A percentile compares a stretch with the other conserved stretches of the same genome.
Conservation (phyloP, 1,284 basidiomycete genomes). For the Boletellus sp. region DNA sequence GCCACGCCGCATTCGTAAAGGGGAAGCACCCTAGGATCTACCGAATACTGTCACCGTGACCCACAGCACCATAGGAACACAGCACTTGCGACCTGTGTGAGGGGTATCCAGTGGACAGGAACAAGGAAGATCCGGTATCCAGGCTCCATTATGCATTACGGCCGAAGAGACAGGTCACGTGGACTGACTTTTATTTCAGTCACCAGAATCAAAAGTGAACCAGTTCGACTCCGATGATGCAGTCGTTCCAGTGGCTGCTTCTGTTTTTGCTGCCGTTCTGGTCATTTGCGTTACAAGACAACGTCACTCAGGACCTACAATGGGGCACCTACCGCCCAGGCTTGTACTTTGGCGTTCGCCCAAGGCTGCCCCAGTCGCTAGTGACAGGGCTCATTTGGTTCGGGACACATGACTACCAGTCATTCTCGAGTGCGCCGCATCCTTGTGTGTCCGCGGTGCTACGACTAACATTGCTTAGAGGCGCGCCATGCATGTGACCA, state of each 20-base stretch:
- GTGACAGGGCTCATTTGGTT: slow-evolving; percentile 93
- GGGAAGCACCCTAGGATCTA: too few species aligned
- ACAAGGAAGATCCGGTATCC: too few species aligned
- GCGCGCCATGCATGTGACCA: slow-evolving; percentile 90
- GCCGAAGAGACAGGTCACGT: too few species aligned
- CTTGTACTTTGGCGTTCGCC: slow-evolving; percentile 88
- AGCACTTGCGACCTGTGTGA: too few species aligned
- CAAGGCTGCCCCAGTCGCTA: slow-evolving; percentile 79
- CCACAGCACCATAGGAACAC: too few species aligned
- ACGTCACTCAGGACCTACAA: slow-evolving; percentile 62
- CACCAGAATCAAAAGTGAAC: too few species aligned
- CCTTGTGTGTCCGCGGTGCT: background rate
- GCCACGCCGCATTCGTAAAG: too few species aligned
- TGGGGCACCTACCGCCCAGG: slow-evolving; percentile 93
- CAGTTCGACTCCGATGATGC: background rate
- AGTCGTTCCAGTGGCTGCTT: slow-evolving; percentile 28
- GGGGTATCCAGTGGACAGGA: too few species aligned
- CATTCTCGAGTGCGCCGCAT: slow-evolving; percentile 54
- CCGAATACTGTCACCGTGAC: too few species aligned
- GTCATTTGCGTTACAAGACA: slow-evolving; percentile 21
- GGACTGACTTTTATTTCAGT: too few species aligned
- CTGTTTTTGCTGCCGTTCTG: slow-evolving; percentile 22
- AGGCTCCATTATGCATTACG: too few species aligned
- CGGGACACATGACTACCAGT: slow-evolving; percentile 76
- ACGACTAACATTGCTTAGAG: slow-evolving; percentile 40